Evolutionary conservation across 1,284 basidiomycete genomes (phyloP).

Genomic region (Ceratobasidium sp.): DNA sequence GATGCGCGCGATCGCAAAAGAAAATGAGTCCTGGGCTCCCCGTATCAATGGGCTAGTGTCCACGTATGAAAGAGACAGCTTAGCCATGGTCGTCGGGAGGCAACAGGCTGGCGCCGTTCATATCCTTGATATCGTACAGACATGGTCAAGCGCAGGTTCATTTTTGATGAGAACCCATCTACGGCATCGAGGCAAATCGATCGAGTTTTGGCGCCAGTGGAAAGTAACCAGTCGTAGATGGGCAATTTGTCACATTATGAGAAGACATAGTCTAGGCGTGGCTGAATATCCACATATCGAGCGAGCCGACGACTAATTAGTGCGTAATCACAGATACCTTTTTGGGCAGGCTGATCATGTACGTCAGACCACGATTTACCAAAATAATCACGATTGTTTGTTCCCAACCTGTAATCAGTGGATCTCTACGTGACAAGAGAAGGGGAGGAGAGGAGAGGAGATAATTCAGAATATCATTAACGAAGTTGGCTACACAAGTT

Average conservation of each 20-base stretch:
- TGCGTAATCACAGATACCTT: too few species aligned
- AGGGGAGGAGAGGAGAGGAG: neutral
- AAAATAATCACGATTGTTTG: too few species aligned
- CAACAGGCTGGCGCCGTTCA: neutral
- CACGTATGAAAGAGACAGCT: neutral
- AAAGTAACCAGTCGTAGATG: too few species aligned
- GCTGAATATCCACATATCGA: too few species aligned
- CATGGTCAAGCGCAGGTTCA: neutral
- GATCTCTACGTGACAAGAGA: too few species aligned
- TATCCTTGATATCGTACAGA: neutral
- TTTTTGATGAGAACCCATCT: slow-evolving; percentile 2
- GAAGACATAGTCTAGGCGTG: too few species aligned
- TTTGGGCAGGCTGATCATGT: too few species aligned
- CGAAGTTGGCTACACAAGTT: slow-evolving; percentile 40
- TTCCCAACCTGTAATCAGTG: too few species aligned
- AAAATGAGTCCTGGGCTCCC: slow-evolving; percentile 10
- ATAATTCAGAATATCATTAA: slow-evolving; percentile 39
- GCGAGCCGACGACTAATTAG: too few species aligned
- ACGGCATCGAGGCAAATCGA: neutral
- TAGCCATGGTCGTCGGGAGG: slow-evolving; percentile 3
- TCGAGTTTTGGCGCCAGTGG: slow-evolving; percentile 5
- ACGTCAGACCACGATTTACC: too few species aligned
- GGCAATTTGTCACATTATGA: too few species aligned
- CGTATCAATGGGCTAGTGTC: neutral
- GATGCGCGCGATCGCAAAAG: neutral